Conservation (phyloP, 2,329 filamentous ascomycete species). For the Hypoxylon sp. region DNA sequence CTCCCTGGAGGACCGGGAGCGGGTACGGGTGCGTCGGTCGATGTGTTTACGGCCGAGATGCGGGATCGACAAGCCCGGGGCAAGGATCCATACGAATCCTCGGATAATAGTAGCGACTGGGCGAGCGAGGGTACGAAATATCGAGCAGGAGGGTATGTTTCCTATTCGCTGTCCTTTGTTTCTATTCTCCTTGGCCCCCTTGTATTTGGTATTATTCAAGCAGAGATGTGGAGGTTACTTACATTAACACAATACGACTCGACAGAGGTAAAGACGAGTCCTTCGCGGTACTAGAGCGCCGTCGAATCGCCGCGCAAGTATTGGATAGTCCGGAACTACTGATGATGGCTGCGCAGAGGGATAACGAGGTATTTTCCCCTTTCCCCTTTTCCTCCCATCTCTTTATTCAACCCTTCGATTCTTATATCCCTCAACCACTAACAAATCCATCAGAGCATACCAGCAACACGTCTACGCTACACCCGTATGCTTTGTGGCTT, state of each 20-base stretch:
- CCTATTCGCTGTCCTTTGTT: not conserved
- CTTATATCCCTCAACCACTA: slow-evolving; percentile 2
- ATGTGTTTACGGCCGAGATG: slow-evolving; percentile 64
- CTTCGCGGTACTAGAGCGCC: slow-evolving; percentile 61
- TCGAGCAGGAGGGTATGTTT: slow-evolving; percentile 38
- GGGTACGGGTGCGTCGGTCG: slow-evolving; percentile 4
- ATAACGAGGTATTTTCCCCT: slow-evolving; percentile 64
- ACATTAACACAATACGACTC: not conserved
- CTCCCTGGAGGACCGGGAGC: slow-evolving; percentile 3
- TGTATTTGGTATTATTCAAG: not conserved
- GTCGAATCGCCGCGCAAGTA: slow-evolving; percentile 67
- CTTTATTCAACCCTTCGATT: not conserved
- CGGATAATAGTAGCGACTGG: slow-evolving; percentile 47
- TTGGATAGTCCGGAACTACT: slow-evolving; percentile 71
- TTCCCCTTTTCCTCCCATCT: not conserved
- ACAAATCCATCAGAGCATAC: slow-evolving; percentile 63
- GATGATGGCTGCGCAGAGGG: slow-evolving; percentile 71
- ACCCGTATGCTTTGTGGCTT: slow-evolving; percentile 70
- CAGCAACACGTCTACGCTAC: slow-evolving; percentile 70
- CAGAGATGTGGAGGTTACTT: not conserved
- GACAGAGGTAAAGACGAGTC: slow-evolving; percentile 55
- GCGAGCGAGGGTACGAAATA: slow-evolving; percentile 34
- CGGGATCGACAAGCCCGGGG: slow-evolving; percentile 72
- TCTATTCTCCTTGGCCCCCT: not conserved
- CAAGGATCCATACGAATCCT: slow-evolving; percentile 66